Conservation (phyloP, 768 basidiomycete genomes). For the Flagelloscypha sp. region DNA sequence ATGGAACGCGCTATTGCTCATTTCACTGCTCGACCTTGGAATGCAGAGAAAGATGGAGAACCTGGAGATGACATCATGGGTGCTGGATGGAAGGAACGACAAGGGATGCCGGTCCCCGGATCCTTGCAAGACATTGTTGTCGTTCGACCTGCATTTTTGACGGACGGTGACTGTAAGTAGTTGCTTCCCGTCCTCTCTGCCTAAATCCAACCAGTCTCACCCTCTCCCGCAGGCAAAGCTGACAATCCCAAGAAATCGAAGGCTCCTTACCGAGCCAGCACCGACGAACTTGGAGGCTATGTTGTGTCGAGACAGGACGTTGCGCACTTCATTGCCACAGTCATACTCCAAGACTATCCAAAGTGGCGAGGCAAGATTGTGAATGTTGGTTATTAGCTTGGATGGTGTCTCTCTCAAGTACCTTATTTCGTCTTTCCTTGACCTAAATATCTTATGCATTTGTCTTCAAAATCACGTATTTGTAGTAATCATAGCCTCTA, state of each 20-base stretch:
- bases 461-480: too few relatives aligned
- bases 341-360: too few relatives aligned
- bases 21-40: constrained; percentile 45
- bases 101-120: constrained; percentile 36
- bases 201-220: too few relatives aligned
- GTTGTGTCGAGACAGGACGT: constrained; percentile 58
- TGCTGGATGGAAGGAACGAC: constrained; percentile 31
- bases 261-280: constrained; percentile 34
- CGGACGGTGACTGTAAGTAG: constrained; percentile 48
- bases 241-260: constrained; percentile 25
- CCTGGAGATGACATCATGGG: constrained; percentile 35
- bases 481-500: too few relatives aligned
- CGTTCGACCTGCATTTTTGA: constrained; percentile 50
- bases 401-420: too few relatives aligned
- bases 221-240: too few relatives aligned
- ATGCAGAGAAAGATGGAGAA: constrained; percentile 26
- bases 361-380: too few relatives aligned
- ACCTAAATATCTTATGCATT: too few relatives aligned
- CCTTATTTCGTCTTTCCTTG: too few relatives aligned
- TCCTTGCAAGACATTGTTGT: constrained; percentile 35
- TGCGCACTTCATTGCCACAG: constrained; percentile 59
- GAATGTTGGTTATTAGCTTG: too few relatives aligned
- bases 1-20: constrained; percentile 44
- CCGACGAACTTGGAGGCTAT: constrained; percentile 35
- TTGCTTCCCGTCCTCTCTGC: too few relatives aligned